phyloP scores from a whole-genome alignment of 768 basidiomycete genomes.

The Xerocomellus intermedius region DNA sequence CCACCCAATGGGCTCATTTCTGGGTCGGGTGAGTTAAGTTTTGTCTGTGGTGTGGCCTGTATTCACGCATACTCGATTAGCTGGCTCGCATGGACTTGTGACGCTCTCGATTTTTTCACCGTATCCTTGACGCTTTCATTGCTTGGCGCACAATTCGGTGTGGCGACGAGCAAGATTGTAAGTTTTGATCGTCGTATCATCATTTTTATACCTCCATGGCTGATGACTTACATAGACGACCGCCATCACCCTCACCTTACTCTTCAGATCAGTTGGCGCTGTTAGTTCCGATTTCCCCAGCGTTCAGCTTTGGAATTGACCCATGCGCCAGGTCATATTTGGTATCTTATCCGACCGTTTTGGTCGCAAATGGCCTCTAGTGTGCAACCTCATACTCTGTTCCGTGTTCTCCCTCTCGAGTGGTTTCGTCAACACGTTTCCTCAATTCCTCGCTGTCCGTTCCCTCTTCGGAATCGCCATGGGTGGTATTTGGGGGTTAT shows the following conservation, averaged over 20 bases:
- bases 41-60: background rate
- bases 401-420: constrained; percentile 72
- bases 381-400: constrained; percentile 71
- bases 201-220: background rate
- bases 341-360: constrained; percentile 85
- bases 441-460: constrained; percentile 77
- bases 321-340: constrained; percentile 52
- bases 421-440: constrained; percentile 76
- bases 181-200: constrained; percentile 8
- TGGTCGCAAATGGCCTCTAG: constrained; percentile 92
- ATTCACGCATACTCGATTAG: constrained; percentile 31
- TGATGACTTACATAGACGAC: constrained; percentile 47
- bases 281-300: constrained; percentile 30
- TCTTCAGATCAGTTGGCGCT: constrained; percentile 84
- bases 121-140: constrained; percentile 58
- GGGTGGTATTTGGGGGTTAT: constrained; percentile 89
- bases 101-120: constrained; percentile 85
- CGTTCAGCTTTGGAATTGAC: background rate
- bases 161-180: constrained; percentile 43
- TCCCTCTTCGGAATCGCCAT: constrained; percentile 84
- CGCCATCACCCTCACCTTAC: constrained; percentile 86
- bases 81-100: constrained; percentile 86
- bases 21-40: constrained; percentile 46
- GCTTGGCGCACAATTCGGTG: constrained; percentile 49
- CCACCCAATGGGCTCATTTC: constrained; percentile 58